Conservation (phyloP, 768 basidiomycete genomes). For the Tephrocybe sp. region DNA sequence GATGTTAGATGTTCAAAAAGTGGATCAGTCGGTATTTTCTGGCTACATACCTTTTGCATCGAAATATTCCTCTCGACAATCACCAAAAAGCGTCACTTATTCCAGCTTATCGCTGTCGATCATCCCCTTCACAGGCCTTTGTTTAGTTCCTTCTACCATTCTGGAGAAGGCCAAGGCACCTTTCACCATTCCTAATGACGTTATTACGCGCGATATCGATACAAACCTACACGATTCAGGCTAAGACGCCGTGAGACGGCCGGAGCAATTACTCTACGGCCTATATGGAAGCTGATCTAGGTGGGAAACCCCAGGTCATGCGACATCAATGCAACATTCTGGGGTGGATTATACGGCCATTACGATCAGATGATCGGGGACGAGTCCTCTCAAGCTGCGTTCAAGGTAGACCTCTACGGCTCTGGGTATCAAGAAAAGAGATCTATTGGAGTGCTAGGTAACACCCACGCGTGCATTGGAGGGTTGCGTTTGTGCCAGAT, state of each 20-base stretch:
- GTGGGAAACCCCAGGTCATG: conserved; percentile 17
- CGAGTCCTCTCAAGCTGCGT: conserved; percentile 11
- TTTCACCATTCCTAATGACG: no score
- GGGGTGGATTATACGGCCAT: conserved; percentile 18
- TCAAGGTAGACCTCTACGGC: conserved; percentile 42
- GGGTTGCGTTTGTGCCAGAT: no score
- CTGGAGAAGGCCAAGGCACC: no score
- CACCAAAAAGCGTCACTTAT: no score
- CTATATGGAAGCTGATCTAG: conserved; percentile 6
- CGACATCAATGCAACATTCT: conserved; percentile 12
- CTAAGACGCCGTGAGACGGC: neutral
- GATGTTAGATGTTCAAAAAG: no score
- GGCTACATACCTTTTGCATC: neutral
- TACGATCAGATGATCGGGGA: conserved; percentile 23
- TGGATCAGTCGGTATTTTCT: no score
- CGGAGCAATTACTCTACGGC: conserved; percentile 14
- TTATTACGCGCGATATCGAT: no score
- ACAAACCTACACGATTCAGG: neutral
- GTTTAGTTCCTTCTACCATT: no score
- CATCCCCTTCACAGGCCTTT: no score
- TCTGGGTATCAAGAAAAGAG: conserved; percentile 74
- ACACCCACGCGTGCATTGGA: no score
- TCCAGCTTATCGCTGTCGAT: no score
- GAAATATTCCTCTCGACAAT: neutral
- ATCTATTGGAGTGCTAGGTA: neutral